Evolutionary conservation across 2,329 filamentous ascomycete species (phyloP).

Genomic region (Pseudogymnoascus sp.): DNA sequence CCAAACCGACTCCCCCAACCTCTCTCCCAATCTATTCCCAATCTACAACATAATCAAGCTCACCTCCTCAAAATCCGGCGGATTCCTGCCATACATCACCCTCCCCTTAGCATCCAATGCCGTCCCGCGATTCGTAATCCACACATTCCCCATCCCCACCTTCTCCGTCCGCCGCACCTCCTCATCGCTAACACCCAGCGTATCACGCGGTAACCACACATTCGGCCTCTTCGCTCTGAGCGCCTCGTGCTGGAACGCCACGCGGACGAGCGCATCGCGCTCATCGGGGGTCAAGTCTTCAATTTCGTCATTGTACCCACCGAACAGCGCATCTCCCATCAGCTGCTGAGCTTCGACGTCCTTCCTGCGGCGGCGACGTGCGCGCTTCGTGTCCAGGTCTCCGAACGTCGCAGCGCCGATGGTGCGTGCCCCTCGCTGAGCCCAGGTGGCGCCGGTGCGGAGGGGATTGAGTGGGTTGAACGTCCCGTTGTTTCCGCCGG

Average conservation of each 20-base stretch:
- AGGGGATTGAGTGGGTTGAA: conserved; percentile 15
- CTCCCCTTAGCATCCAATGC: conserved; percentile 74
- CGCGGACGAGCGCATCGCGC: conserved; percentile 70
- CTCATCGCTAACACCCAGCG: conserved; percentile 79
- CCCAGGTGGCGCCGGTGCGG: neutral
- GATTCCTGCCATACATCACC: conserved; percentile 76
- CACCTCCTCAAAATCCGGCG: conserved; percentile 82
- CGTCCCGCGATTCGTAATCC: conserved; percentile 87
- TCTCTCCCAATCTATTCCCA: neutral
- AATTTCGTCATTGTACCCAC: conserved; percentile 66
- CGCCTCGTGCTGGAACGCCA: conserved; percentile 83
- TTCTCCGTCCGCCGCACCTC: conserved; percentile 72
- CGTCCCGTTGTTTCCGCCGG: conserved; percentile 20
- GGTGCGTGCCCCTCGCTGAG: conserved; percentile 17
- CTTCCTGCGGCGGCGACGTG: conserved; percentile 23
- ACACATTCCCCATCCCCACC: conserved; percentile 46
- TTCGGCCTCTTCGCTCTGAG: conserved; percentile 73
- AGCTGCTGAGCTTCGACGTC: conserved; percentile 66
- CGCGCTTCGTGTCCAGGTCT: neutral
- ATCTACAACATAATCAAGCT: conserved; percentile 70
- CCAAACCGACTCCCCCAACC: neutral
- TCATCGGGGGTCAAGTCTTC: conserved; percentile 90
- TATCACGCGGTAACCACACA: conserved; percentile 87
- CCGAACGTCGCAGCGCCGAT: neutral
- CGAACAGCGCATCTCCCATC: conserved; percentile 70